Evolutionary conservation across 1,284 basidiomycete genomes (phyloP).

Genomic region (Boletus austroedulis): DNA sequence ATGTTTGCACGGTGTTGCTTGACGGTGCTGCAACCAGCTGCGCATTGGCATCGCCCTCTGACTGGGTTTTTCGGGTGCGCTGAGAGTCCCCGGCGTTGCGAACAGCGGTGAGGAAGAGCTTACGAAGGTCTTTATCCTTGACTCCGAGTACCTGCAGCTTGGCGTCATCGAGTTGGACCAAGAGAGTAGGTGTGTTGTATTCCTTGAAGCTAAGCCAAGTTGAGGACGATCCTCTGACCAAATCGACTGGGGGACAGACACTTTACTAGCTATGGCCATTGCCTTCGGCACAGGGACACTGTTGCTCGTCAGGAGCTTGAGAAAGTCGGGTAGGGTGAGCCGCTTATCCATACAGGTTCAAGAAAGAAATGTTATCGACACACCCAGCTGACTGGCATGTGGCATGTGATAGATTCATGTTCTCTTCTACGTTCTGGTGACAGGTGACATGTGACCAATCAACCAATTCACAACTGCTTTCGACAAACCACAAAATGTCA

Average conservation of each 20-base stretch:
- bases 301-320: slow-evolving; percentile 67
- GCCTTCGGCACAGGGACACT: slow-evolving; percentile 69
- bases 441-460: neutral
- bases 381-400: too few relatives aligned
- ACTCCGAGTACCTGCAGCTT: slow-evolving; percentile 59
- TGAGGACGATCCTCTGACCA: slow-evolving; percentile 6
- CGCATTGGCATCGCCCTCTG: neutral
- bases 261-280: slow-evolving; percentile 74
- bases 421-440: too few relatives aligned
- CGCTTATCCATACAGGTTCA: slow-evolving; percentile 37
- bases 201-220: slow-evolving; percentile 62
- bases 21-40: slow-evolving; percentile 10
- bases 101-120: slow-evolving; percentile 59
- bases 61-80: slow-evolving; percentile 14
- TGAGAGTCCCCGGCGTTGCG: slow-evolving; percentile 58
- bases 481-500: slow-evolving; percentile 6
- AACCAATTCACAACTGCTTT: neutral
- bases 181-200: slow-evolving; percentile 58
- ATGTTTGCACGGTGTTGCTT: slow-evolving; percentile 17
- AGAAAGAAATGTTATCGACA: too few relatives aligned
- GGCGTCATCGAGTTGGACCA: slow-evolving; percentile 57
- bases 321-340: slow-evolving; percentile 67
- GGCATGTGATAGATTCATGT: too few relatives aligned
- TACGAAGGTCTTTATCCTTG: slow-evolving; percentile 67
- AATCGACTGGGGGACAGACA: slow-evolving; percentile 48